Evolutionary conservation across 495 filamentous ascomycete genomes (phyloP), one percentile per base, ranked within the genome.

Genomic region (Cryomyces minteri): DNA sequence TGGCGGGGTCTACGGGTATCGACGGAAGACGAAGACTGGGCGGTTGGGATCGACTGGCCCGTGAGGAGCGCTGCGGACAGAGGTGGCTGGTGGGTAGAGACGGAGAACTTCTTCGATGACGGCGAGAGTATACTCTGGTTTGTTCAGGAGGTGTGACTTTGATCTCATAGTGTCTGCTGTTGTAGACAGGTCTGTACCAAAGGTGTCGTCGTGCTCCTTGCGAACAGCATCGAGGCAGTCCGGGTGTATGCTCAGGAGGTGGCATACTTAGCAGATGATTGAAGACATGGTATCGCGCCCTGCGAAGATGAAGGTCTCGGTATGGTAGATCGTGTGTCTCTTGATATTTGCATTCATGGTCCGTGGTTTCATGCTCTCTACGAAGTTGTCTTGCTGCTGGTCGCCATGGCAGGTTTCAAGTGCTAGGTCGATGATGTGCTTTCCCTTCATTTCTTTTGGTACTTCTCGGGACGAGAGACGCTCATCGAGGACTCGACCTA

Each of bases 31-130:
- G 30, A 4, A 42, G 31, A 25, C 18, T 25, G 18, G 18, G 18
- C 18, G 18, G 2, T 39, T 41, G n/a, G 38, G 31, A 12, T 38
- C 14, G 28, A 25, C 18, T 25, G 18, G 2, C 18, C 52, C 58
- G 6, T 8, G 18, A 25, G 18, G 18, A 25, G 18, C 18, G 18
- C 18, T 25, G 2, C 44, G 1, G 50, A 51, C 38, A 4, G 50
- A 49, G 6, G 48, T 45, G 0, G 55, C 59, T 0, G 58, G 48
- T 0, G 63, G 59, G 34, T 46, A 62, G 44, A 70, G 9, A 11
- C 70, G 56, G 31, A 74, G 51, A 1, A 55, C 61, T 53, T 74
- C 70, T 45, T 64, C 62, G 39, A 73, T 63, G 18, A 67, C 60
- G 8, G 58, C 66, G 2, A 58, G 46, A 5, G 65, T 67, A 43